Evolutionary conservation across 495 filamentous ascomycete species (phyloP).

Genomic region (Chaetomidium leptoderma): DNA sequence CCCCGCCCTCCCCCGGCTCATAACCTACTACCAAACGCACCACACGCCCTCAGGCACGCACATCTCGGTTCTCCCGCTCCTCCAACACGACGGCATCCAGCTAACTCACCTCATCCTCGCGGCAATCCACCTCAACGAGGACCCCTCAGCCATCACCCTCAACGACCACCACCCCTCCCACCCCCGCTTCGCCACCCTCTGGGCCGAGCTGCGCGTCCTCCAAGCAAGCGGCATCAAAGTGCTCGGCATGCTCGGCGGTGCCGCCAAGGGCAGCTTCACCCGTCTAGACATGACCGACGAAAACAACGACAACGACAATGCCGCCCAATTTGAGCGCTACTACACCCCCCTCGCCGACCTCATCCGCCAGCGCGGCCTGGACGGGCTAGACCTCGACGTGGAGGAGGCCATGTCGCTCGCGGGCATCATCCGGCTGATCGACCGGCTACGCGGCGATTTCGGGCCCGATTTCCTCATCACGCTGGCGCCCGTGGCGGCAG

Average conservation of each 20-base stretch:
- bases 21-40: slow-evolving; percentile 37
- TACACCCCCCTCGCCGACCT: slow-evolving; percentile 61
- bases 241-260: slow-evolving; percentile 82
- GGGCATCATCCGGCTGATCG: slow-evolving; percentile 70
- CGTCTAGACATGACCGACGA: slow-evolving; percentile 49
- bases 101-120: slow-evolving; percentile 74
- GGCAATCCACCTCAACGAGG: slow-evolving; percentile 74
- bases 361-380: slow-evolving; percentile 55
- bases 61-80: slow-evolving; percentile 67
- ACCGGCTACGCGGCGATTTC: slow-evolving; percentile 69
- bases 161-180: slow-evolving; percentile 67
- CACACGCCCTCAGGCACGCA: slow-evolving; percentile 54
- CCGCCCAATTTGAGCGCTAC: slow-evolving; percentile 56
- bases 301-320: slow-evolving; percentile 7
- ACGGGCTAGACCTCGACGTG: slow-evolving; percentile 81
- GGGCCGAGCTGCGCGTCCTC: slow-evolving; percentile 64
- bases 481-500: slow-evolving; percentile 73
- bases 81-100: slow-evolving; percentile 49
- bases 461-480: slow-evolving; percentile 68
- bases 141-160: slow-evolving; percentile 57
- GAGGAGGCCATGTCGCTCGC: slow-evolving; percentile 70
- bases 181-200: slow-evolving; percentile 55
- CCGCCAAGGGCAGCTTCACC: slow-evolving; percentile 62
- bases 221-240: slow-evolving; percentile 65
- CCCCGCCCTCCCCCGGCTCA: slow-evolving; percentile 21